Conservation (phyloP, 306 rosid genomes). For the Lathyrus sativus region DNA sequence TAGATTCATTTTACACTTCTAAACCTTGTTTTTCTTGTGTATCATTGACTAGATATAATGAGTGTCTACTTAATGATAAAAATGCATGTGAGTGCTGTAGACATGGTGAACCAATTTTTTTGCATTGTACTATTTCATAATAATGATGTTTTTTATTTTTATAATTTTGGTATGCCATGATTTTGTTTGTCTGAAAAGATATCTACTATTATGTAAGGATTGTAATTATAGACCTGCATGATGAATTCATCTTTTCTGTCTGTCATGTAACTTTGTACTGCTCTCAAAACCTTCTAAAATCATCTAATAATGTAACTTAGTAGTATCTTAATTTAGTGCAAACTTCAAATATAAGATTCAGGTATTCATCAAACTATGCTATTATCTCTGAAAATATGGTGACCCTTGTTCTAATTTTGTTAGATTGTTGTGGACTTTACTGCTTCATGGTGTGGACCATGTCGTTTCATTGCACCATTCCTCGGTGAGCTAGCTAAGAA, state of each 20-base stretch:
- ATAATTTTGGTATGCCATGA: conserved; percentile 2
- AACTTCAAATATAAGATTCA: not conserved
- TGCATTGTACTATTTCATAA: not conserved
- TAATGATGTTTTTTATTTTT: not conserved
- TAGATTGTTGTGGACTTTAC: conserved; percentile 87
- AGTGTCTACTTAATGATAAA: not conserved
- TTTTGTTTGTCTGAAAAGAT: not conserved
- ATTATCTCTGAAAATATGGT: not conserved
- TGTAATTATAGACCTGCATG: not conserved
- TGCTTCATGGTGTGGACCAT: conserved; percentile 99
- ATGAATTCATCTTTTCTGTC: not conserved
- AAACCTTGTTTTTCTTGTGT: not conserved
- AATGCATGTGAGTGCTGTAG: conserved; percentile 12
- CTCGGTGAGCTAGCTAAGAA: conserved; percentile 76
- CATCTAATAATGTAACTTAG: not conserved
- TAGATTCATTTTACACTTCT: not conserved
- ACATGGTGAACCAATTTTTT: not conserved
- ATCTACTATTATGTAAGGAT: conserved; percentile 1
- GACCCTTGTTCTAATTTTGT: conserved; percentile 21
- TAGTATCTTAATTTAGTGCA: not conserved
- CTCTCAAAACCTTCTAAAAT: not conserved
- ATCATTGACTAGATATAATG: conserved; percentile 3
- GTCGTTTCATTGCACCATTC: conserved; percentile 82
- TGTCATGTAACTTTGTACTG: not conserved
- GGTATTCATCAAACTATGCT: not conserved